Base-by-base conservation (phyloP, 768 basidiomycete species). In the Cubamyces sp. region DNA sequence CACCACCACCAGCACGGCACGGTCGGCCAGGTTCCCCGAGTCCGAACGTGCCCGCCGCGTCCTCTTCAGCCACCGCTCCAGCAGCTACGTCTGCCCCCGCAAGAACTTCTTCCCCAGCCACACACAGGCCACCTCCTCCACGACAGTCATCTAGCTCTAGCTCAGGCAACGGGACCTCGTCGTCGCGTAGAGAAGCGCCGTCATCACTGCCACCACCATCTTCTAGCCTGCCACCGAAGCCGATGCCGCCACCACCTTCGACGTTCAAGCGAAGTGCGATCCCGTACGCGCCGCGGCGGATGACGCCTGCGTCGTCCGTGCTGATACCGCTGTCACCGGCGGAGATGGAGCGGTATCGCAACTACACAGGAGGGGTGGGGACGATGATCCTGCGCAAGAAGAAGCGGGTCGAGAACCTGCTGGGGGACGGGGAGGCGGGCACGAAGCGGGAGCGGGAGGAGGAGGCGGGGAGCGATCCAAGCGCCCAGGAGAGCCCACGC, bases 241-340 rank as follows among this genome's bases (percentile, higher is more conserved):
- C 66, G 2, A 45, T 60, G 47, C 54, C 61, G 26, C 68, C 66
- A 1, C 61, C 60, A 4, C 64, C 64, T 12, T 52, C 57, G n/a
- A 53, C 64, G 25, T 60, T 62, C 15, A 61, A 66, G 25, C 66
- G 69, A 3, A 69, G 70, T 26, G 61, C 64, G 30, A 70, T 84
- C 25, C 86, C 88, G 5, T 92, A 92, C 73, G 86, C 81, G 58
- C 91, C 91, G 3, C 79, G 79, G 53, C 80, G 90, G 46, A 79
- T 83, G 67, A 83, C 91, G 0, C 82, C 87, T 15, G 78, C 90
- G 16, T 74, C 74, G 28, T 83, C 84, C 6, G 82, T 92, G 43
- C 82, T 90, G 66, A 70, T 83, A 3, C 91, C 91, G 2, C 80
- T 92, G 68, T 78, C 89, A 6, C 78, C 75, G 21, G 78, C 79